Percentiles rank a stretch among this genome's conserved stretches.
Conservation (phyloP, 306 rosid genomes). For the Cucurbita pepo region DNA sequence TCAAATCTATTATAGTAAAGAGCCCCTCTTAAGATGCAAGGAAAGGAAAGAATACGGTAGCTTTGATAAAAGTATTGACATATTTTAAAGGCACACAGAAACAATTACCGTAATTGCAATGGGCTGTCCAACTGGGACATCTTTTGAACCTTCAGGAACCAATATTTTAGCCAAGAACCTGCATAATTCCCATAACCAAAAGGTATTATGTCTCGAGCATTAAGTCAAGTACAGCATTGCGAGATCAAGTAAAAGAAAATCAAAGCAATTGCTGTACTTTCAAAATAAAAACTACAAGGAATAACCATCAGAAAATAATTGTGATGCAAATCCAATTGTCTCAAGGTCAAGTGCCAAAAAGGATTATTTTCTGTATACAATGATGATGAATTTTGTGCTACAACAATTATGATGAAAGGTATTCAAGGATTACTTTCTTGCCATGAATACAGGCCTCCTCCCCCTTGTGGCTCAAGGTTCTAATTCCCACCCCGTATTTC, state of each 20-base stretch:
- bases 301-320: not conserved
- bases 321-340: not conserved
- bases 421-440: not conserved
- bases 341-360: not conserved
- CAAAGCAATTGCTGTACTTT: not conserved
- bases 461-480: not conserved
- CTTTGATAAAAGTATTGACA: not conserved
- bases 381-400: not conserved
- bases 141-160: conserved; percentile 55
- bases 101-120: conserved; percentile 24
- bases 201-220: not conserved
- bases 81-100: not conserved
- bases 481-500: not conserved
- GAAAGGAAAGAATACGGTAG: not conserved
- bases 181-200: conserved; percentile 20
- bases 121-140: not conserved
- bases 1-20: not conserved
- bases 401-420: not conserved
- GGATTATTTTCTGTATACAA: not conserved
- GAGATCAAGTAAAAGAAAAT: not conserved
- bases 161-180: conserved; percentile 87
- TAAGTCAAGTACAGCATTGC: not conserved
- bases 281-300: not conserved
- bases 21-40: not conserved
- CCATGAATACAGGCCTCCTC: not conserved